Percentiles rank a stretch among this genome's conserved stretches.
Conservation (phyloP, 495 filamentous ascomycete species). For the Penicillium longicatenatum region DNA sequence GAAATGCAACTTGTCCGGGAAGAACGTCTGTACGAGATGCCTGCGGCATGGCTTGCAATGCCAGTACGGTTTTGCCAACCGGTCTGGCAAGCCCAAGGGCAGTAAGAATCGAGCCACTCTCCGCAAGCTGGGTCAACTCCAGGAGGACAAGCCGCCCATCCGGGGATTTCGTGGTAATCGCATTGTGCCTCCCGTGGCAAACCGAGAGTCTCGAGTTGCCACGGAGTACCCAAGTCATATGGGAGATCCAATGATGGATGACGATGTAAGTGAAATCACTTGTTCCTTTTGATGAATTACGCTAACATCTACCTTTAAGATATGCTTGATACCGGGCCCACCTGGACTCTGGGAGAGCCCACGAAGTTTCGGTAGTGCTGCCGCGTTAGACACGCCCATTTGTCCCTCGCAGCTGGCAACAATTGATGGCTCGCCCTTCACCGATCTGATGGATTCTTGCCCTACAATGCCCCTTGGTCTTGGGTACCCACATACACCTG, state of each 20-base stretch:
- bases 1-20: slow-evolving; percentile 47
- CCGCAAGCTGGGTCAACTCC: slow-evolving; percentile 44
- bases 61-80: slow-evolving; percentile 48
- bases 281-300: not conserved
- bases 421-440: slow-evolving; percentile 25
- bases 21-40: slow-evolving; percentile 45
- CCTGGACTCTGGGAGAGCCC: slow-evolving; percentile 30
- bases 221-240: slow-evolving; percentile 15
- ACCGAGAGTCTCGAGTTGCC: slow-evolving; percentile 17
- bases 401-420: slow-evolving; percentile 22
- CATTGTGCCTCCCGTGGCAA: slow-evolving; percentile 16
- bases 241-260: slow-evolving; percentile 20
- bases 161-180: slow-evolving; percentile 25
- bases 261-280: slow-evolving; percentile 22
- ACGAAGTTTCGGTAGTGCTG: slow-evolving; percentile 17
- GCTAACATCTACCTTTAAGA: slow-evolving; percentile 10
- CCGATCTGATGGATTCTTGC: slow-evolving; percentile 23
- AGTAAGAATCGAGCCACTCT: slow-evolving; percentile 50
- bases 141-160: slow-evolving; percentile 33
- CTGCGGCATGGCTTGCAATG: slow-evolving; percentile 48
- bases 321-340: slow-evolving; percentile 24
- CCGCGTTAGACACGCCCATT: slow-evolving; percentile 22
- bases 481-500: slow-evolving; percentile 30
- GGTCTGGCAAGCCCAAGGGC: slow-evolving; percentile 51
- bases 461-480: slow-evolving; percentile 23